Evolutionary conservation across 148 eudicot species (phyloP).

Genomic region (Gaultheria prostrata): DNA sequence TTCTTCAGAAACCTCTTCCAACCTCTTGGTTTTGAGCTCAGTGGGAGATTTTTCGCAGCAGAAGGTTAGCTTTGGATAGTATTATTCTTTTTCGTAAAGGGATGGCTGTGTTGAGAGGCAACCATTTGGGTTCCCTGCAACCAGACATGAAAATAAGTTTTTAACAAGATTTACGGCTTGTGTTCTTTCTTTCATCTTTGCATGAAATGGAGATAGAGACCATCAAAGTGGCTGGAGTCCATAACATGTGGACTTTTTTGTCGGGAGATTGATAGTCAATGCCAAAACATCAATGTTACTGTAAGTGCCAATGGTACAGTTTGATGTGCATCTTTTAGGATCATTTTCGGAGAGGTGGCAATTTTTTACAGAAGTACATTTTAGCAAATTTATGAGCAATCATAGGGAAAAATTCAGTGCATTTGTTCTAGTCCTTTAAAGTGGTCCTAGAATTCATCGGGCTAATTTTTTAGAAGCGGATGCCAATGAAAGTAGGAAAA

Average conservation of each 20-base stretch:
- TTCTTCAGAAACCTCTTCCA: slow-evolving; percentile 26
- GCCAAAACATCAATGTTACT: background rate
- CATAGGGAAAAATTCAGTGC: background rate
- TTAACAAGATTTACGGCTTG: background rate
- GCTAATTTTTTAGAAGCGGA: background rate
- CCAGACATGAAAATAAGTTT: slow-evolving; percentile 12
- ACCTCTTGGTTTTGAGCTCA: slow-evolving; percentile 16
- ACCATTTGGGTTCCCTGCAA: slow-evolving; percentile 39
- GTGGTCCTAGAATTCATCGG: background rate
- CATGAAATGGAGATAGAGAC: background rate
- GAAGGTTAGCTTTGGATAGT: slow-evolving; percentile 29
- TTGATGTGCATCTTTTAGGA: slow-evolving; percentile 9
- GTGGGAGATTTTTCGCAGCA: slow-evolving; percentile 17
- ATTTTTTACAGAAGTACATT: background rate
- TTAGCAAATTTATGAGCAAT: background rate
- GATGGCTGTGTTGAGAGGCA: slow-evolving; percentile 33
- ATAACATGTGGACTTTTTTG: background rate
- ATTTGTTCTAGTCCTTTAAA: background rate
- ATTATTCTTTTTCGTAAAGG: slow-evolving; percentile 31
- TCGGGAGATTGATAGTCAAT: background rate
- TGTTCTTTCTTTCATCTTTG: background rate
- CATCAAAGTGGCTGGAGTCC: background rate
- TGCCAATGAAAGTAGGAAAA: background rate
- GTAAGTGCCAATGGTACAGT: background rate
- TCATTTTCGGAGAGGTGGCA: background rate